Evolutionary conservation across 495 filamentous ascomycete species (phyloP), one percentile per base, ranked within the genome.

Genomic region (Podospora sp.): DNA sequence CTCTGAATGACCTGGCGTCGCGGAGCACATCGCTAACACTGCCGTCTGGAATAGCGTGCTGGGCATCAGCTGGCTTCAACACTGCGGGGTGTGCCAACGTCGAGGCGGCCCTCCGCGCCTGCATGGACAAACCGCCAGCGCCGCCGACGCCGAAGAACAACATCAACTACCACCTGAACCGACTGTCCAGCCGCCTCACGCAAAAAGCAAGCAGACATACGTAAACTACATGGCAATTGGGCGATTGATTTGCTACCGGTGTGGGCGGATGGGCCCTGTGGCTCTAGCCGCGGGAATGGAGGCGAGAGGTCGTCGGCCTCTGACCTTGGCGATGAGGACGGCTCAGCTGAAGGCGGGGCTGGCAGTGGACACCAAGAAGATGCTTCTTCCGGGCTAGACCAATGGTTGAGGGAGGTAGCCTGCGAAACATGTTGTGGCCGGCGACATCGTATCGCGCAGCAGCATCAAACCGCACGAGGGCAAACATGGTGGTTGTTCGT

Each of bases 141-240:
- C 82, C 85, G 69, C 77, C 82, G n/a, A 80, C 84, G 72, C 85
- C 87, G 77, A 89, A 86, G 83, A 97, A 90, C 82, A 91, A 88
- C 63, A 94, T 98, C 85, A 99, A 99, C 81, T 97, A 96, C 84
- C 94, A 97, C 78, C 79, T 99, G 49, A 85, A 86, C 72, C 86
- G 95, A 68, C 88, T 98, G 82, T 93, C 96, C 74, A 88, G 91
- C 7, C 90, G 89, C 75, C 89, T 99, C 35, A 85, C 85, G 51
- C 86, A 86, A 0, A 88, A 89, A 8, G 86, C 87, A 20, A 46
- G 27, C 1, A 59, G 25, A 55, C 71, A 71, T 71, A 96, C 94
- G 83, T 88, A 87, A n/a, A 81, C 8, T 3, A 87, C 88, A 73
- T 80, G 58, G 67, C 73, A 65, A 69, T 68, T 20, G 36, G 20